Base-by-base conservation (phyloP, 2,329 filamentous ascomycete species). In the Scortechinia acanthostroma region DNA sequence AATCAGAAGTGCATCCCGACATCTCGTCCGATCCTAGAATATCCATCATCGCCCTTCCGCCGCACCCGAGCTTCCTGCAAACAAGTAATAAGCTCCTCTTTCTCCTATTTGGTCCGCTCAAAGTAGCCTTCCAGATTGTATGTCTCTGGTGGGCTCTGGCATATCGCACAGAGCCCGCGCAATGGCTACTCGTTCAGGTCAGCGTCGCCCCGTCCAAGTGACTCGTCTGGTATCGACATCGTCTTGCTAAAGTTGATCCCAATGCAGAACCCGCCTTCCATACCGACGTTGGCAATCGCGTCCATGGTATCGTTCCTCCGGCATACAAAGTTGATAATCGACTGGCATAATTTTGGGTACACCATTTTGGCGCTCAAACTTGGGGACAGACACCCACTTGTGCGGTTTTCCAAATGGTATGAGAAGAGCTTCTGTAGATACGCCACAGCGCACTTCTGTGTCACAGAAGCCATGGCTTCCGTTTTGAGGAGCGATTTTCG, bases 271-370 rank as follows among this genome's bases (percentile, higher is more conserved):
- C 93, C 93, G 4, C 93, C 93, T 1, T 93, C 91, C 0, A 95
- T 97, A 48, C 93, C 93, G 0, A 95, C 90, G 0, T 77, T 98
- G 19, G 77, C 84, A 44, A 70, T 96, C 28, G 86, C 88, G 15
- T 72, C 83, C 19, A 49, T 91, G 3, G 73, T 88, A 42, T 88
- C 87, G 55, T 77, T 82, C 53, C 62, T 95, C 43, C 83, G 93
- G 43, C 84, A 88, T 53, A 95, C 88, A 30, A 78, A 79, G 46
- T 75, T 98, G 3, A 74, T 97, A 49, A 86, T 97, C 46, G 93
- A 98, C 69, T 98, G 93, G 93, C 93, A 98, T 70, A 98, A 98
- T 65, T 97, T 96, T 63, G 93, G 91, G 53, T 95, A 91, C 73
- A 91, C 89, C 5, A 95, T 98, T 54, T 78, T 98, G 3, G 86